A percentile compares a stretch with the other conserved stretches of the same genome.
Conservation (phyloP, 306 rosid genomes). For the Quercus parvula region DNA sequence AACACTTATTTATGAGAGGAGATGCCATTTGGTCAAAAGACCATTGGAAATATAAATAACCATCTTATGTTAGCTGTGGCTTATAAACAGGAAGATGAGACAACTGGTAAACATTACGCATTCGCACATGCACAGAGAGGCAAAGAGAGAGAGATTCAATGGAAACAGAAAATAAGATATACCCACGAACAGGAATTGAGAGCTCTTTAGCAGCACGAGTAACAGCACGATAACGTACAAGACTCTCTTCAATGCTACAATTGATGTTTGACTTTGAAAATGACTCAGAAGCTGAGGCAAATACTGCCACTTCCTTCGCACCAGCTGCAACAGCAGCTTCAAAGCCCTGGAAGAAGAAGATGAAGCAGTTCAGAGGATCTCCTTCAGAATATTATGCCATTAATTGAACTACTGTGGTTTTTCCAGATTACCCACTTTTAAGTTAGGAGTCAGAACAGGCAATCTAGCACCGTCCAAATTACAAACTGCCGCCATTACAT, state of each 20-base stretch:
- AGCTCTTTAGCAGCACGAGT: constrained; percentile 72
- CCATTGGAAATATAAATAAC: not conserved
- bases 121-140: not conserved
- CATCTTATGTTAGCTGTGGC: not conserved
- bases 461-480: constrained; percentile 55
- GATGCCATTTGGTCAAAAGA: not conserved
- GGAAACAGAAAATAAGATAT: constrained; percentile 17
- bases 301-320: constrained; percentile 82
- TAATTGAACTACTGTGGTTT: not conserved
- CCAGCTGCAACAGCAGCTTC: constrained; percentile 88
- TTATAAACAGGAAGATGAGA: not conserved
- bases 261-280: constrained; percentile 88
- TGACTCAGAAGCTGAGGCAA: constrained; percentile 91
- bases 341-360: constrained; percentile 57
- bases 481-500: constrained; percentile 72
- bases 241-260: constrained; percentile 85
- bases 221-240: constrained; percentile 63
- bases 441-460: constrained; percentile 87
- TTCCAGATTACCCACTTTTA: constrained; percentile 46
- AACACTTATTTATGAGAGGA: too few species aligned
- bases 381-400: not conserved
- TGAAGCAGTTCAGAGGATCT: constrained; percentile 16
- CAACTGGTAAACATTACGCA: not conserved
- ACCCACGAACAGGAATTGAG: constrained; percentile 89
- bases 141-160: not conserved